phyloP scores from a whole-genome alignment of 2,329 filamentous ascomycete species.

The Cordyceps sp. region DNA sequence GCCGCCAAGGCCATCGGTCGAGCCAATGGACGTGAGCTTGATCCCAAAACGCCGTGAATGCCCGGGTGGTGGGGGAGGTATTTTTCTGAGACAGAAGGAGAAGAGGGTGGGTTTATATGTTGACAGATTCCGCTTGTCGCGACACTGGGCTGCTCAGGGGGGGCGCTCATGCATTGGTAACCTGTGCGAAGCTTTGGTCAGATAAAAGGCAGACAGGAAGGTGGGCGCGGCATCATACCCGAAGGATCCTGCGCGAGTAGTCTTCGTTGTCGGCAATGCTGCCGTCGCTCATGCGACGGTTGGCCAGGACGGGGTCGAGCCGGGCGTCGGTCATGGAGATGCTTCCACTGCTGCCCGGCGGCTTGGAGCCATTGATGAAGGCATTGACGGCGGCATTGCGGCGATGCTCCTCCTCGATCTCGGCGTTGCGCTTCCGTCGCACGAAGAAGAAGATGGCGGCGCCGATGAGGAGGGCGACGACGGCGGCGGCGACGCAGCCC shows the following conservation, averaged over 20 bases:
- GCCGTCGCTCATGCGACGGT: constrained; percentile 76
- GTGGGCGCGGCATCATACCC: constrained; percentile 41
- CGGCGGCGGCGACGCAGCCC: constrained; percentile 71
- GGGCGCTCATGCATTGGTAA: constrained; percentile 38
- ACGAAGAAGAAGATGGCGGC: constrained; percentile 60
- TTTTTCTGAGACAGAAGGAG: constrained; percentile 10
- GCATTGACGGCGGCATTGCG: constrained; percentile 64
- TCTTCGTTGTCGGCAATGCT: constrained; percentile 96
- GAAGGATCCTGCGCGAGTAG: constrained; percentile 87
- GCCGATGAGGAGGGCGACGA: constrained; percentile 47
- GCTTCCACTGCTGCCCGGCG: constrained; percentile 44
- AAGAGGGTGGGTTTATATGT: constrained; percentile 9
- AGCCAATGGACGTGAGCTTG: constrained; percentile 20
- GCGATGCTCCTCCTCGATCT: constrained; percentile 71
- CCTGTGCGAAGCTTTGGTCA: constrained; percentile 15
- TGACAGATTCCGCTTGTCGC: constrained; percentile 2
- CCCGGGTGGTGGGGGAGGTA: constrained; percentile 10
- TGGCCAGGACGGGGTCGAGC: constrained; percentile 72
- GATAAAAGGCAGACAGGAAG: neutral
- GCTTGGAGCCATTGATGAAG: constrained; percentile 51
- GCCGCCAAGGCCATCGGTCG: constrained; percentile 17
- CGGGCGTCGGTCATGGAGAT: constrained; percentile 67
- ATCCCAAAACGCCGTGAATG: constrained; percentile 26
- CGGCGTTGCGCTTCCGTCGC: constrained; percentile 57
- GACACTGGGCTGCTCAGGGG: constrained; percentile 3